Evolutionary conservation across 108 stramenopile genomes (phyloP), one percentile per base, ranked within the genome.

Genomic region (Mayamaea pseudoterrestris): DNA sequence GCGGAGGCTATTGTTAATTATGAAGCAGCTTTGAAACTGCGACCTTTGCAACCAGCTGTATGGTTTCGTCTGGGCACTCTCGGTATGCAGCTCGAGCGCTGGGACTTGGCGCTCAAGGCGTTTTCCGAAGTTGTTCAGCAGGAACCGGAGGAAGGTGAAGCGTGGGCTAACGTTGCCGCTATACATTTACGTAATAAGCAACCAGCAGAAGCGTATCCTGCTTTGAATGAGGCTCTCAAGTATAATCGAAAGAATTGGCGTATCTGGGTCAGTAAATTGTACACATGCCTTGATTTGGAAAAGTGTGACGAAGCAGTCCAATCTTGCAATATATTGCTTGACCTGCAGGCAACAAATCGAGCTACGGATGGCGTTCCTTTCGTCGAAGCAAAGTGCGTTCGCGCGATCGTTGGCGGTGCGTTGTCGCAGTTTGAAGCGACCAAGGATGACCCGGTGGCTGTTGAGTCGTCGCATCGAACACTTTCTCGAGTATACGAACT

Each of bases 41-140:
- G 91, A 44, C 95, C 93, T 0, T 71, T 95, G 32, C 61, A 69
- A 40, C 88, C 93, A 5, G 48, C 53, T 5, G 76, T 76, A 9
- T 98, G 95, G 95, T 95, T 95, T 60, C 57, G 80, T 22, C 66
- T 93, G 27, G 97, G 97, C 4, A 78, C 87, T 8, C 75, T 84
- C 16, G 29, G 58, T 27, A 98, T 98, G 97, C 76, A 80, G 34
- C 58, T 93, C 7, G 69, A 58, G 40, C 84, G 87, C 18, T 95
- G 92, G 90, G 65, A 75, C 6, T 57, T 55, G 24, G 95, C 94
- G 9, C 47, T 94, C 27, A 48, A 45, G 11, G 92, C 97, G n/a
- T 97, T 96, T 44, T 61, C 88, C 24, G 78, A 85, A 41, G 93
- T 92, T 24, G 95, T 93, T 0, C 86, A 86, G 44, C 97, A 93